Evolutionary conservation across 352 stramenopile genomes (phyloP), one percentile per base, ranked within the genome.

Genomic region (Phytophthora crassamura): DNA sequence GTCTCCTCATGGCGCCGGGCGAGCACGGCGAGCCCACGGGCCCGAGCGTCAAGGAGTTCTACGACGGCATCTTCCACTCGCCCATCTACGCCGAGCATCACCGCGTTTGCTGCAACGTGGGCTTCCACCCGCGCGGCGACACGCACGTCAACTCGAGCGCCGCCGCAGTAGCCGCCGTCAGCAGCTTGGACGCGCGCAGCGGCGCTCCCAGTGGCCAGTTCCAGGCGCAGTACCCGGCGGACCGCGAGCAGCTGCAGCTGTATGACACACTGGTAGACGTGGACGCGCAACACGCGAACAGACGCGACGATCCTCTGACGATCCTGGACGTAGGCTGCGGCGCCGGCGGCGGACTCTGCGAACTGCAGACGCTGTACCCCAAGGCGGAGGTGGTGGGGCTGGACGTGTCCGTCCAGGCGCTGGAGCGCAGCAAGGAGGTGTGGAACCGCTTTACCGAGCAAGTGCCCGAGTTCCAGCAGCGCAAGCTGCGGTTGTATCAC

Each of bases 21-120:
- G 56, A 59, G 36, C 11, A 11, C 20, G 43, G 36, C 33, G 50
- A 65, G 16, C 34, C 20, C 16, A 50, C 49, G 39, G 22, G 47
- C 48, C 63, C 78, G 22, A 88, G 67, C 64, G 72, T 90, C 40
- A 72, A 78, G 41, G 81, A 82, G 51, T 90, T 93, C 71, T 93
- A 93, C 70, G 80, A 93, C 65, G 78, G 84, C 16, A 65, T 93
- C 51, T 93, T 86, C 75, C 75, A 86, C 74, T 91, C 84, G 42
- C 74, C 74, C 25, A 68, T 93, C 45, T 93, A 80, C 71, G 64
- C 75, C 4, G 46, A 81, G 47, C 75, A 87, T 67, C 84, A 91
- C 53, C 84, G 76, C 59, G 72, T 91, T 40, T 81, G 82, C 39
- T 90, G 80, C 69, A 93, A 93, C 64, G 70, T 91, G 7, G 84